These are phyloP conservation scores for Arabidopsis suecica DNA, from an alignment of 345 rosid species.

Conservation along the genomic window DNA sequence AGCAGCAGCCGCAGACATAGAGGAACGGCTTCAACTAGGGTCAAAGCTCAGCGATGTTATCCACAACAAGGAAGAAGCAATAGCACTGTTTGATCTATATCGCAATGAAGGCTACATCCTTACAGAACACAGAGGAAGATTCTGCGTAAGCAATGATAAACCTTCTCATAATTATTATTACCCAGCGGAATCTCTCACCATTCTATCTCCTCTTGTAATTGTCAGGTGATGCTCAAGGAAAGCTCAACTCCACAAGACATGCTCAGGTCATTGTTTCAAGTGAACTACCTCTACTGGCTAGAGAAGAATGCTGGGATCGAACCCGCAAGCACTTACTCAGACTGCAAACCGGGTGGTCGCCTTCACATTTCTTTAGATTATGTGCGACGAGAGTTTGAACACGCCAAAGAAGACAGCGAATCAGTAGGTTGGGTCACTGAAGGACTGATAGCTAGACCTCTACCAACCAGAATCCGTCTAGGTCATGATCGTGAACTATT, in stretches of 20 bases:
- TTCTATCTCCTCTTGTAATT: constrained; percentile 14
- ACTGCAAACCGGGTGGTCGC: constrained; percentile 79
- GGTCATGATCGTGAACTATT: constrained; percentile 38
- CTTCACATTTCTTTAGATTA: constrained; percentile 83
- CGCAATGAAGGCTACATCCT: constrained; percentile 81
- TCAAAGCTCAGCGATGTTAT: constrained; percentile 82
- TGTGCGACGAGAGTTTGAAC: constrained; percentile 80
- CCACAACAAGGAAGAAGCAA: constrained; percentile 72
- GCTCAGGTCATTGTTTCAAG: constrained; percentile 96
- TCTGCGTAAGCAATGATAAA: constrained; percentile 61
- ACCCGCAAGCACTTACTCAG: constrained; percentile 58
- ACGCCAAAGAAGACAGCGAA: constrained; percentile 72
- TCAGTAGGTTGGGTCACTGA: constrained; percentile 80
- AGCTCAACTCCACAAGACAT: constrained; percentile 76
- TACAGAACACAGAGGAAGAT: constrained; percentile 68
- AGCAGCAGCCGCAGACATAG: constrained; percentile 82
- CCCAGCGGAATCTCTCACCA: not conserved
- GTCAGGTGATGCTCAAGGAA: constrained; percentile 91
- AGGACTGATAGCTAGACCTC: constrained; percentile 93
- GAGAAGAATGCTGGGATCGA: constrained; percentile 90
- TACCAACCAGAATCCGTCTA: constrained; percentile 61
- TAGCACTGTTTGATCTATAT: constrained; percentile 71
- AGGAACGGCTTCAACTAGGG: constrained; percentile 70
- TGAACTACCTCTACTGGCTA: constrained; percentile 89
- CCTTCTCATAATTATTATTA: not conserved